Evolutionary conservation across 495 filamentous ascomycete genomes (phyloP).

Genomic region (Coniosporium apollinis): DNA sequence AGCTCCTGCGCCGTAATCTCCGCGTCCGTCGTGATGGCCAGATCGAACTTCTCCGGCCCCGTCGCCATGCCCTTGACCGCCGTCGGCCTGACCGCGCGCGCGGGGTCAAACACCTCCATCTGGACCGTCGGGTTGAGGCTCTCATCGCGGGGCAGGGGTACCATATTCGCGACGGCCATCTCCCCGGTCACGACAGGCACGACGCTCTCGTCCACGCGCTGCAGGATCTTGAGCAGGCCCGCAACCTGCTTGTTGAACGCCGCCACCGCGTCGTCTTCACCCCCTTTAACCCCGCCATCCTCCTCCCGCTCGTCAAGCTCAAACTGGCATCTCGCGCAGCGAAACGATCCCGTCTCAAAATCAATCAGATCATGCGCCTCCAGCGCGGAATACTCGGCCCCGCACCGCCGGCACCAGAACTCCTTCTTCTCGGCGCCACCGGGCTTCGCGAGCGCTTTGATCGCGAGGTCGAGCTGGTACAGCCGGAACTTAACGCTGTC

Average conservation of each 20-base stretch:
- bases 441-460: conserved; percentile 65
- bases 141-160: conserved; percentile 42
- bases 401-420: conserved; percentile 68
- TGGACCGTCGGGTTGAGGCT: not conserved
- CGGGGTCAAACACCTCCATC: not conserved
- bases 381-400: conserved; percentile 64
- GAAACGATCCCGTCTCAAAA: conserved; percentile 43
- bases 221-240: conserved; percentile 67
- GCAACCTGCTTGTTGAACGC: conserved; percentile 76
- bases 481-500: conserved; percentile 94
- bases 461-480: conserved; percentile 63
- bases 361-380: conserved; percentile 63
- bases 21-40: conserved; percentile 48
- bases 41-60: conserved; percentile 53
- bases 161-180: conserved; percentile 43
- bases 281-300: conserved; percentile 33
- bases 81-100: conserved; percentile 16
- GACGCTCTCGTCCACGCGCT: conserved; percentile 63
- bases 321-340: conserved; percentile 66
- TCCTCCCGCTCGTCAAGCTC: conserved; percentile 47
- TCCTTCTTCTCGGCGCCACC: conserved; percentile 72
- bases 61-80: conserved; percentile 58
- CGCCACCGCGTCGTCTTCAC: conserved; percentile 61
- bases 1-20: conserved; percentile 62
- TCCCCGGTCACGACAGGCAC: conserved; percentile 85